Conservation (phyloP, 306 rosid species). For the Cyclanthera cordifolia region DNA sequence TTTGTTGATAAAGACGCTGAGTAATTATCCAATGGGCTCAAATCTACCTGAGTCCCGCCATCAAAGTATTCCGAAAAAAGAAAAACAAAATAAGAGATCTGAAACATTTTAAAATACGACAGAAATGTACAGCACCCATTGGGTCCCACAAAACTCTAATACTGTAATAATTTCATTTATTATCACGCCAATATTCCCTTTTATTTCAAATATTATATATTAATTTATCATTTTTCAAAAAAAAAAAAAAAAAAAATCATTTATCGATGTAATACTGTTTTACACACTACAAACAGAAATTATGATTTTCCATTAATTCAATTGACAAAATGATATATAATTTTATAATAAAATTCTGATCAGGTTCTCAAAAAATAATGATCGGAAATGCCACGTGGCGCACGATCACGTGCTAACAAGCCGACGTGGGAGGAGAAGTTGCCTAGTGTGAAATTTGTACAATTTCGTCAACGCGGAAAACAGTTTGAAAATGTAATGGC, state of each 20-base stretch:
- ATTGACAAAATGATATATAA: too few species aligned
- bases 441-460: neutral
- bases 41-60: neutral
- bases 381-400: neutral
- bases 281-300: too few species aligned
- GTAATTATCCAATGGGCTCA: neutral
- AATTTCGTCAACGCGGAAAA: constrained; percentile 10
- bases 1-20: neutral
- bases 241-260: too few species aligned
- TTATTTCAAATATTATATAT: too few species aligned
- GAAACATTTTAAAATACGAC: neutral
- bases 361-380: neutral
- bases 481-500: neutral
- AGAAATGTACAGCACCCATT: neutral
- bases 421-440: neutral
- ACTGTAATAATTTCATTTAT: too few species aligned
- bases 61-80: neutral
- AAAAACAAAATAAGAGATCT: neutral
- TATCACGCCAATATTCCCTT: too few species aligned
- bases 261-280: too few species aligned
- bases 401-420: neutral
- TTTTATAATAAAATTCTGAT: too few species aligned
- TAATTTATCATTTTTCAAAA: too few species aligned
- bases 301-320: too few species aligned
- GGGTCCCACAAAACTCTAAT: neutral